These are phyloP conservation scores for Vitis vinifera DNA, from an alignment of 164 flowering plant genomes.

Conservation along the genomic window ASM3070453v1 NC_081807.1:5372001-5372500, in stretches of 20 bases:
- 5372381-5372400: not conserved
- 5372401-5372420: not conserved
- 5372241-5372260: slow-evolving; percentile 1
- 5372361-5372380: slow-evolving; percentile 16
- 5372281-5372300: not conserved
- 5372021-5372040: too few species aligned
- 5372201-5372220: slow-evolving; percentile 4
- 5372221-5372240: not conserved
- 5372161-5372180: slow-evolving; percentile 2
- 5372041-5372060: too few species aligned
- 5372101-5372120: too few species aligned
- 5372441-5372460: slow-evolving; percentile 47
- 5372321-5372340: slow-evolving; percentile 55
- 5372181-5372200: not conserved
- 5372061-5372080: too few species aligned
- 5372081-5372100: too few species aligned
- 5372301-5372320: slow-evolving; percentile 18
- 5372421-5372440: slow-evolving; percentile 13
- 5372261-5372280: slow-evolving; percentile 2
- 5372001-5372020: too few species aligned
- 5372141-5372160: too few species aligned
- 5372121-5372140: too few species aligned
- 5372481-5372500: slow-evolving; percentile 41
- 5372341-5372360: slow-evolving; percentile 50
- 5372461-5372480: slow-evolving; percentile 58